Evolutionary conservation across 805 yeast genomes (phyloP).

Genomic region (Millerozyma miso): DNA sequence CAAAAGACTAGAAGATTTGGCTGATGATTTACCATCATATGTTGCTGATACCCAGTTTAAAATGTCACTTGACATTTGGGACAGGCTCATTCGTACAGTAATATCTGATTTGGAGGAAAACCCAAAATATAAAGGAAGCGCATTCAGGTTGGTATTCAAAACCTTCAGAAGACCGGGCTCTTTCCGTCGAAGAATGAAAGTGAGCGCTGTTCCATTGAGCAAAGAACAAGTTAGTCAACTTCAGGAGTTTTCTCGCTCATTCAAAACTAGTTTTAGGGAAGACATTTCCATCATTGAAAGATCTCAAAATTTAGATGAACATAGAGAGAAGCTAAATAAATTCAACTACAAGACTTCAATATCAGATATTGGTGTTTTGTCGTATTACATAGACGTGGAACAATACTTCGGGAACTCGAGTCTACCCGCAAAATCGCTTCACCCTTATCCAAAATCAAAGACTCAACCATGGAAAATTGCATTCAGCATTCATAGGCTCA

Average conservation of each 20-base stretch:
- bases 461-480: constrained; percentile 19
- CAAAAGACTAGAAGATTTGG: constrained; percentile 18
- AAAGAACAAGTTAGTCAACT: constrained; percentile 17
- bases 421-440: constrained; percentile 10
- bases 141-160: constrained; percentile 28
- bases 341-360: constrained; percentile 19
- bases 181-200: constrained; percentile 13
- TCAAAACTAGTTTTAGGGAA: constrained; percentile 29
- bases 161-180: constrained; percentile 5
- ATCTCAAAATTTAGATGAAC: constrained; percentile 18
- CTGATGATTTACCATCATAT: constrained; percentile 37
- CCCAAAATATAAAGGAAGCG: constrained; percentile 8
- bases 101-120: constrained; percentile 21
- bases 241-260: constrained; percentile 21
- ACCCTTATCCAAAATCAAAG: constrained; percentile 20
- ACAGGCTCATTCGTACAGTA: constrained; percentile 24
- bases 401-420: constrained; percentile 15
- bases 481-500: constrained; percentile 14
- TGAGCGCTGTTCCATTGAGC: constrained; percentile 27
- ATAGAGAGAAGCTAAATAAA: constrained; percentile 19
- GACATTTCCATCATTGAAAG: constrained; percentile 21
- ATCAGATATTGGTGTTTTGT: constrained; percentile 13
- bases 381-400: constrained; percentile 19
- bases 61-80: constrained; percentile 51
- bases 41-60: constrained; percentile 70